Conservation (phyloP, 805 yeast species). For the Candida xiaguanensis region DNA sequence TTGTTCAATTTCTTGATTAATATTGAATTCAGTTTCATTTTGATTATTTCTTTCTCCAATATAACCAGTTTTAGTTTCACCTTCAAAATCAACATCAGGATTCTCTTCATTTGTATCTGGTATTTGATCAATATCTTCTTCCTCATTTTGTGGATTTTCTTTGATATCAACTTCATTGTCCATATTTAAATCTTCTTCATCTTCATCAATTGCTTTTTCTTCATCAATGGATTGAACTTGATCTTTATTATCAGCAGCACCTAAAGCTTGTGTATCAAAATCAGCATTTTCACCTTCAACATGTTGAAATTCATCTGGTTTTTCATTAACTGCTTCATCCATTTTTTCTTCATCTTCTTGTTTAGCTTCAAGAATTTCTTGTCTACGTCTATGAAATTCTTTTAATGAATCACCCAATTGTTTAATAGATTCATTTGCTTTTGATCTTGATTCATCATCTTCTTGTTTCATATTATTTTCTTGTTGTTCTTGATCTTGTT, state of each 20-base stretch:
- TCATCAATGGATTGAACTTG: conserved; percentile 75
- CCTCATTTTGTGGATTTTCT: conserved; percentile 25
- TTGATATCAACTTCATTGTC: conserved; percentile 26
- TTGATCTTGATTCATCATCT: conserved; percentile 56
- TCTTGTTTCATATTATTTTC: conserved; percentile 32
- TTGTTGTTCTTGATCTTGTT: conserved; percentile 40
- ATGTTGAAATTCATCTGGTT: conserved; percentile 85
- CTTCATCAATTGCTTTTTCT: conserved; percentile 79
- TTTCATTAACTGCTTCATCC: conserved; percentile 56
- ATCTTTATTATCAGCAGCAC: conserved; percentile 73
- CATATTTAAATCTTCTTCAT: conserved; percentile 19
- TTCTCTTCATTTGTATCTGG: conserved; percentile 24
- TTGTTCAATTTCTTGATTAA: conserved; percentile 11
- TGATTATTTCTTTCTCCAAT: conserved; percentile 43
- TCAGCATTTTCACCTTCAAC: conserved; percentile 76
- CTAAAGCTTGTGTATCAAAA: conserved; percentile 85
- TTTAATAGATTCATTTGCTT: conserved; percentile 73
- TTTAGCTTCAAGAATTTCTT: conserved; percentile 74
- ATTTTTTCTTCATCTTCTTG: conserved; percentile 44
- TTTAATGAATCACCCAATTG: conserved; percentile 89
- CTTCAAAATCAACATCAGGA: conserved; percentile 44
- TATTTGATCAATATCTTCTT: conserved; percentile 27
- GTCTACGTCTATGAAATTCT: conserved; percentile 86
- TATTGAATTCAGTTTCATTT: conserved; percentile 11
- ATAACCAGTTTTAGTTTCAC: conserved; percentile 48